phyloP scores from a whole-genome alignment of 306 rosid genomes.

The Oxytropis ochrocephala region DNA sequence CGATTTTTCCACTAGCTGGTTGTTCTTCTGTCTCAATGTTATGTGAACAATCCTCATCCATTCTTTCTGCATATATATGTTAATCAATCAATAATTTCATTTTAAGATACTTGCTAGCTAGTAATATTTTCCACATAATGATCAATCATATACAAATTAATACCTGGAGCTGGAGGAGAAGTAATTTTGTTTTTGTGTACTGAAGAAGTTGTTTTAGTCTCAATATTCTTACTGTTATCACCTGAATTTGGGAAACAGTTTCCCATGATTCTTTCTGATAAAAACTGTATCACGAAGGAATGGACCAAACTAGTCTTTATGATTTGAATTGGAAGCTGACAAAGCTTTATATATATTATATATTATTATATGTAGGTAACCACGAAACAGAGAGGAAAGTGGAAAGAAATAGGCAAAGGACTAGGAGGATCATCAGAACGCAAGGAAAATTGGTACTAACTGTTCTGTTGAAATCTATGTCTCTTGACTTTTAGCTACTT shows the following conservation, averaged over 20 bases:
- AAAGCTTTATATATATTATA: neutral
- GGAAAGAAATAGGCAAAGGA: neutral
- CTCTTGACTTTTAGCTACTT: no score
- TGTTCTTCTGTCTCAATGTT: no score
- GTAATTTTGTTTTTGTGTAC: no score
- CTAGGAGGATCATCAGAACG: no score
- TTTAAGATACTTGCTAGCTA: no score
- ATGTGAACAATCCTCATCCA: neutral
- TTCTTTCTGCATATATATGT: neutral
- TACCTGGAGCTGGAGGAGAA: neutral
- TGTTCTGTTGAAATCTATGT: no score
- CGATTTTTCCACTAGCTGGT: neutral
- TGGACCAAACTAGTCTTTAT: neutral
- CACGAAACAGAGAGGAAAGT: constrained; percentile 19
- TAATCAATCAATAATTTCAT: neutral
- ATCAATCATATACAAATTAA: neutral
- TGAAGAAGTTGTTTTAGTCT: neutral
- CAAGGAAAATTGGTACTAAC: no score
- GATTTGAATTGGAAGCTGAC: neutral
- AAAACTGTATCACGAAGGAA: neutral
- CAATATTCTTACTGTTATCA: neutral
- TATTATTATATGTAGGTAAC: neutral
- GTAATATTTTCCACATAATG: no score
- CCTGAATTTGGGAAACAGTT: constrained; percentile 10
- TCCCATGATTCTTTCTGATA: constrained; percentile 14